Evolutionary conservation across 1,139 yeast species (phyloP).

Genomic region (Taphrina pruni): DNA sequence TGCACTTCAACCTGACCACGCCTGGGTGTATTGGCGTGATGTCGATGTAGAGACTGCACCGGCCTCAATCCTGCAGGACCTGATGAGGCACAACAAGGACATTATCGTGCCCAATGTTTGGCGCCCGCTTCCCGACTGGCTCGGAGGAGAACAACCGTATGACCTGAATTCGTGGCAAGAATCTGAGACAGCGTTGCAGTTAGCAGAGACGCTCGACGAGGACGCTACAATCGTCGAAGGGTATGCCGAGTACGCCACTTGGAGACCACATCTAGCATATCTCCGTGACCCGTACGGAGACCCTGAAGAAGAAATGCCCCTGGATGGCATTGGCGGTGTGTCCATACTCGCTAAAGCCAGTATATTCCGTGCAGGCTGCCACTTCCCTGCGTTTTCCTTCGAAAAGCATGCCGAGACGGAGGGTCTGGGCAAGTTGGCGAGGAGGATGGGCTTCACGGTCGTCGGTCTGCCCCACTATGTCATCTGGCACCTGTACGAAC

Average conservation of each 20-base stretch:
- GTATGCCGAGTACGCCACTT: slow-evolving; percentile 87
- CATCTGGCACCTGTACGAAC: slow-evolving; percentile 92
- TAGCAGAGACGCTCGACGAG: slow-evolving; percentile 77
- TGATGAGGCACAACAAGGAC: slow-evolving; percentile 69
- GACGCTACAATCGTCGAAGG: slow-evolving; percentile 93
- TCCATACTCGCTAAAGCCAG: slow-evolving; percentile 79
- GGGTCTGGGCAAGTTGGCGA: slow-evolving; percentile 85
- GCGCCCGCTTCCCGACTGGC: slow-evolving; percentile 91
- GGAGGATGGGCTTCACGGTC: slow-evolving; percentile 79
- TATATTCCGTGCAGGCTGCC: slow-evolving; percentile 79
- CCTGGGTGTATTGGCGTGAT: slow-evolving; percentile 84
- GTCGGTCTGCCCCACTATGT: slow-evolving; percentile 88
- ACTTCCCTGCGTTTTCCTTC: slow-evolving; percentile 89
- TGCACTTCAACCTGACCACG: slow-evolving; percentile 69
- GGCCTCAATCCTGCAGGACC: slow-evolving; percentile 64
- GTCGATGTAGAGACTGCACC: slow-evolving; percentile 73
- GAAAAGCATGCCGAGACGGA: slow-evolving; percentile 93
- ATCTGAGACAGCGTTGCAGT: slow-evolving; percentile 77
- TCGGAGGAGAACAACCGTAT: slow-evolving; percentile 87
- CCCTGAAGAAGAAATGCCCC: slow-evolving; percentile 82
- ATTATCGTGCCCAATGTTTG: slow-evolving; percentile 86
- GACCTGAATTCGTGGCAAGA: slow-evolving; percentile 93
- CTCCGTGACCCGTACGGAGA: slow-evolving; percentile 85
- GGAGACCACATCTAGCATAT: slow-evolving; percentile 91
- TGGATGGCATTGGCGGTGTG: slow-evolving; percentile 92